A percentile compares a stretch with the other conserved stretches of the same genome.
Conservation (phyloP, 768 basidiomycete genomes). For the Kwoniella dendrophila region DNA sequence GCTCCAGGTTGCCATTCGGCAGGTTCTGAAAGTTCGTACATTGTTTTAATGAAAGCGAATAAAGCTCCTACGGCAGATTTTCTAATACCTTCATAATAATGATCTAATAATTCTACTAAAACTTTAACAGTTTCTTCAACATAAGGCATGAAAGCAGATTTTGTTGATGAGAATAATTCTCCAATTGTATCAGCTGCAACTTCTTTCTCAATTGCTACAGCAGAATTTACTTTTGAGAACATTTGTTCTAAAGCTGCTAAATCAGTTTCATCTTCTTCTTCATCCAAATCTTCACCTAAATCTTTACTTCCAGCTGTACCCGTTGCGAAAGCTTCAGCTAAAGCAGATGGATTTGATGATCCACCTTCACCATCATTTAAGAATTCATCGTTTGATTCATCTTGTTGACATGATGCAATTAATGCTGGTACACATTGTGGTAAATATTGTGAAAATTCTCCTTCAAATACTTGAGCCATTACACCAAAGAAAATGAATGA, state of each 20-base stretch:
- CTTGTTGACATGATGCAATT: conserved; percentile 76
- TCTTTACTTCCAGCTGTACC: conserved; percentile 70
- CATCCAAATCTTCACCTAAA: conserved; percentile 66
- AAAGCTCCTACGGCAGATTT: conserved; percentile 88
- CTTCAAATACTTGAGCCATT: conserved; percentile 94
- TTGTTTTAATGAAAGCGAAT: conserved; percentile 83
- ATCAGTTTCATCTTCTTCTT: conserved; percentile 70
- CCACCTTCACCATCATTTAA: conserved; percentile 59
- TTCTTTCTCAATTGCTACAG: conserved; percentile 98
- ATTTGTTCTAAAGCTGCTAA: conserved; percentile 56
- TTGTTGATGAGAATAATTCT: conserved; percentile 79
- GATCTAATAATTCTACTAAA: conserved; percentile 74
- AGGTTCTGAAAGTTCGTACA: conserved; percentile 83
- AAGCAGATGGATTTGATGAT: conserved; percentile 42
- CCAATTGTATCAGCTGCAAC: conserved; percentile 96
- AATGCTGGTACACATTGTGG: conserved; percentile 83
- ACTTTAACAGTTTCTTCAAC: conserved; percentile 75
- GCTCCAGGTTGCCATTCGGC: conserved; percentile 80
- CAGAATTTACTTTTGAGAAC: conserved; percentile 88
- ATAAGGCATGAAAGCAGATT: conserved; percentile 82
- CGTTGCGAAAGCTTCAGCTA: conserved; percentile 61
- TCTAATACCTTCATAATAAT: conserved; percentile 97
- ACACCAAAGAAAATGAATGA: conserved; percentile 98
- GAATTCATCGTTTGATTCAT: conserved; percentile 70
- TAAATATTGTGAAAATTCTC: conserved; percentile 88